A percentile compares a stretch with the other conserved stretches of the same genome.
Conservation (phyloP, 1,139 yeast species). For the Geotrichum siamense region DNA sequence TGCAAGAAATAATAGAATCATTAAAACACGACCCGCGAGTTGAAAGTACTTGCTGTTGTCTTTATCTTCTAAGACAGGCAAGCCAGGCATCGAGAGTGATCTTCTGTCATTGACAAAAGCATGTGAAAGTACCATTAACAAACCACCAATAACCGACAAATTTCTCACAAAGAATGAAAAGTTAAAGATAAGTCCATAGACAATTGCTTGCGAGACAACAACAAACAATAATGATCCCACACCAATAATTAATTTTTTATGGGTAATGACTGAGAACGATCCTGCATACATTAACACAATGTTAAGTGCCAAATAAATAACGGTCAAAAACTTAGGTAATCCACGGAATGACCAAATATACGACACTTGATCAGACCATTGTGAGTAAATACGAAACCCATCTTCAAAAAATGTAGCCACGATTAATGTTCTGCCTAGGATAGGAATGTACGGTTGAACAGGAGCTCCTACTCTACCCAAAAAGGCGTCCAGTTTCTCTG, state of each 20-base stretch:
- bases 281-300: constrained; percentile 66
- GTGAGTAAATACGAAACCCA: constrained; percentile 72
- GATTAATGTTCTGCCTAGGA: constrained; percentile 80
- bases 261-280: constrained; percentile 62
- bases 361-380: constrained; percentile 88
- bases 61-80: constrained; percentile 78
- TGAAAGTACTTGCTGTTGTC: constrained; percentile 80
- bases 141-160: constrained; percentile 87
- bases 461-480: constrained; percentile 36
- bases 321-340: constrained; percentile 71
- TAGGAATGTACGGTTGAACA: constrained; percentile 48
- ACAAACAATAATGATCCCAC: constrained; percentile 65
- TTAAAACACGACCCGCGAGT: constrained; percentile 80
- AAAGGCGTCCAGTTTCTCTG: constrained; percentile 31
- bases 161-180: constrained; percentile 77
- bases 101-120: constrained; percentile 77
- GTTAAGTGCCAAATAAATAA: constrained; percentile 56
- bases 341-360: constrained; percentile 77
- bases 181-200: constrained; percentile 82
- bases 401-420: constrained; percentile 95
- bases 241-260: constrained; percentile 65
- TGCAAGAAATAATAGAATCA: constrained; percentile 79
- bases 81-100: constrained; percentile 71
- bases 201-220: constrained; percentile 76
- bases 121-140: constrained; percentile 81